phyloP scores from a whole-genome alignment of 768 basidiomycete genomes.

The Mycena indigotica region DNA sequence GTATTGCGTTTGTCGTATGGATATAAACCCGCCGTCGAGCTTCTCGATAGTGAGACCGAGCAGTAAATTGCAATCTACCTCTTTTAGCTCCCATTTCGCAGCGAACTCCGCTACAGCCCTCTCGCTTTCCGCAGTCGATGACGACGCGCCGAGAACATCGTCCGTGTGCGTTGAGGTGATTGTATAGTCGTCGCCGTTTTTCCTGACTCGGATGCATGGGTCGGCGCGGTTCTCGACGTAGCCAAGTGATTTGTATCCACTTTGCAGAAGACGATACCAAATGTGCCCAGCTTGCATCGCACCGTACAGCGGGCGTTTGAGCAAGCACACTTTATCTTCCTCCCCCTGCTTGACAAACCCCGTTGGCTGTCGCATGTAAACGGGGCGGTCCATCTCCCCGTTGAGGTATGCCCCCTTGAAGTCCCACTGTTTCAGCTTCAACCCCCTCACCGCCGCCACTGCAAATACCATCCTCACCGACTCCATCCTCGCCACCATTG shows the following conservation, averaged over 20 bases:
- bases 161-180: constrained; percentile 15
- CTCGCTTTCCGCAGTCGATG: constrained; percentile 6
- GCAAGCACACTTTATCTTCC: constrained; percentile 11
- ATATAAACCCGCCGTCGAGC: constrained; percentile 3
- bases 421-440: constrained; percentile 5
- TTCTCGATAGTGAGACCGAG: constrained; percentile 10
- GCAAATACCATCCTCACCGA: constrained; percentile 12
- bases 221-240: constrained; percentile 8
- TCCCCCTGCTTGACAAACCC: constrained; percentile 15
- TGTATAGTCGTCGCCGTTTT: neutral
- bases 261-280: neutral
- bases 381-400: constrained; percentile 4
- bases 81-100: constrained; percentile 12
- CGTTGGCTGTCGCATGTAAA: constrained; percentile 10
- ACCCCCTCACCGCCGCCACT: constrained; percentile 1
- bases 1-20: constrained; percentile 1
- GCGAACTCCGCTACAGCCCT: constrained; percentile 11
- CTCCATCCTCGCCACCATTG: constrained; percentile 18
- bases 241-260: constrained; percentile 5
- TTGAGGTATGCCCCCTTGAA: constrained; percentile 9
- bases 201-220: constrained; percentile 6
- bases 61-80: constrained; percentile 3
- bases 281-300: constrained; percentile 5
- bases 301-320: constrained; percentile 7
- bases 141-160: constrained; percentile 7